Percentiles rank a stretch among this genome's conserved stretches.
These are phyloP conservation scores for Diaporthe citrichinensis DNA, from an alignment of 2,329 filamentous ascomycete species.

Conservation along the genomic window DNA sequence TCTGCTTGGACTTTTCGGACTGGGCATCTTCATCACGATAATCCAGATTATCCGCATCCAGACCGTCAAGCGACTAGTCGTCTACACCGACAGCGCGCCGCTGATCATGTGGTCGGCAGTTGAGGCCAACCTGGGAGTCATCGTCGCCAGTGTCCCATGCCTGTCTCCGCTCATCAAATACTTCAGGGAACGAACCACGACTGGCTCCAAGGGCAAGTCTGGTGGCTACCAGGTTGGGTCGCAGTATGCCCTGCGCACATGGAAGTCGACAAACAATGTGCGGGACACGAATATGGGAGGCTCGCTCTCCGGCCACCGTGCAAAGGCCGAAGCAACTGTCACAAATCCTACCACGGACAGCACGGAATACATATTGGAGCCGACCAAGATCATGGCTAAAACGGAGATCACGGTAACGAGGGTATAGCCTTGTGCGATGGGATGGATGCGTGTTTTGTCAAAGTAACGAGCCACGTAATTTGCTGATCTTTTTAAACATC, in stretches of 20 bases:
- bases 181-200: conserved; percentile 43
- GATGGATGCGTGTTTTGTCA: too few relatives aligned
- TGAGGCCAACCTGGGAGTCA: conserved; percentile 37
- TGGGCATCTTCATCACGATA: conserved; percentile 65
- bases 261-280: conserved; percentile 2
- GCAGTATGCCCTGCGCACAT: conserved; percentile 20
- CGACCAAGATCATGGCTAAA: conserved; percentile 23
- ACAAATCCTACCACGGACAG: neutral
- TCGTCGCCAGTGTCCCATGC: conserved; percentile 41
- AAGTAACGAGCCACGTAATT: neutral
- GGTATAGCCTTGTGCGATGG: neutral
- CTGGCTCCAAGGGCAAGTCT: conserved; percentile 1
- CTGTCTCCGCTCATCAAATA: conserved; percentile 58
- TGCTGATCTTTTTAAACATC: too few relatives aligned
- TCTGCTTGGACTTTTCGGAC: conserved; percentile 58
- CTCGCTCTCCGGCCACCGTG: conserved; percentile 2
- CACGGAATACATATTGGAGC: conserved; percentile 24
- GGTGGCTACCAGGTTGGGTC: conserved; percentile 30
- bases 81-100: conserved; percentile 61
- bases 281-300: neutral
- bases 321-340: conserved; percentile 2
- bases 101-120: conserved; percentile 42
- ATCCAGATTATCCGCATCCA: conserved; percentile 66
- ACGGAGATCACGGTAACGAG: conserved; percentile 30
- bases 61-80: conserved; percentile 59